Evolutionary conservation across 495 filamentous ascomycete species (phyloP), one percentile per base, ranked within the genome.

Genomic region (Lasiosphaeriaceae sp.): DNA sequence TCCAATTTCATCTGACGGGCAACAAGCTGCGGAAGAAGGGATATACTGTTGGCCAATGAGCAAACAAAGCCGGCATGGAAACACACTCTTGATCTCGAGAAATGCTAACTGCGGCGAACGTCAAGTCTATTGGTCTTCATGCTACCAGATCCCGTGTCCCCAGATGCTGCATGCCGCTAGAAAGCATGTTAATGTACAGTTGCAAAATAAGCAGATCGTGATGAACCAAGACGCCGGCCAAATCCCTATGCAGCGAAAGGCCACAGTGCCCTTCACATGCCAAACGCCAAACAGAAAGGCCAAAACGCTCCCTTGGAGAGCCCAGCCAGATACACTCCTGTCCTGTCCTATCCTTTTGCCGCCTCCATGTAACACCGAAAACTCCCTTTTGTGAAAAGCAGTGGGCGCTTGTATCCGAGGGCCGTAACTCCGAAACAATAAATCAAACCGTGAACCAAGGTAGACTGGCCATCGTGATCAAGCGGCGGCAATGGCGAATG

Each of bases 401-500:
- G 5, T 16, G n/a, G 8, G 39, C 12, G n/a, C 39, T 12, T 4
- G 39, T 14, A 43, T 5, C n/a, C 39, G 14, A 43, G n/a, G 39
- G 14, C 14, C 16, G 14, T 43, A 4, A 5, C 39, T n/a, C 14
- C 5, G 5, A 43, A 43, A 43, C 39, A 43, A 43, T 16, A 43
- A 16, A 17, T 12, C 8, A 43, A 17, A 12, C 5, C 5, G 39
- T 43, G n/a, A 5, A 12, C 5, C n/a, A n/a, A 43, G 12, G 39
- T 16, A n/a, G 12, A 14, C 39, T 12, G 16, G 3, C 26, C 26
- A 6, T n/a, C 53, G 21, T 19, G 4, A 8, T 54, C 39, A 63
- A 11, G 53, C 58, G 34, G 54, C 63, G 6, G 63, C 34, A 45
- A 61, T 52, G 39, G 39, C 9, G 14, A 43, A 43, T 17, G 39